These are phyloP conservation scores for Epichloe festucae DNA, from an alignment of 2,329 filamentous ascomycete species.

Conservation along the genomic window DNA sequence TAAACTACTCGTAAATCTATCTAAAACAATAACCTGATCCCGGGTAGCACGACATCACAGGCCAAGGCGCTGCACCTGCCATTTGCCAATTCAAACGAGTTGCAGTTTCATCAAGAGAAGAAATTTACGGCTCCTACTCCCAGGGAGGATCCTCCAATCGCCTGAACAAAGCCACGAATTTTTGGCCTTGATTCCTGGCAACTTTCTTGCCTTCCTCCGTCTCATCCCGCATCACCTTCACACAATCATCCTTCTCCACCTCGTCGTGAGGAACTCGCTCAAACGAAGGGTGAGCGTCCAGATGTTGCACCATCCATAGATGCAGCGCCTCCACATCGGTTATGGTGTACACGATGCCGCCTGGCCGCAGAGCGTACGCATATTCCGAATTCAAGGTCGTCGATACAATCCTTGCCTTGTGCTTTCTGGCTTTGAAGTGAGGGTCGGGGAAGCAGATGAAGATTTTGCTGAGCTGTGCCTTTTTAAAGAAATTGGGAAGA, in stretches of 20 bases:
- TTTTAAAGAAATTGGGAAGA: constrained; percentile 90
- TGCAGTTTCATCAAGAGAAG: background rate
- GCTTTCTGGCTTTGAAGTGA: constrained; percentile 94
- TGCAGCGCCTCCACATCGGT: constrained; percentile 94
- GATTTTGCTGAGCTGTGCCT: constrained; percentile 70
- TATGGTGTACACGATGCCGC: constrained; percentile 87
- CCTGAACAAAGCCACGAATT: constrained; percentile 82
- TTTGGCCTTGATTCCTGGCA: constrained; percentile 73
- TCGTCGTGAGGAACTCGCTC: constrained; percentile 59
- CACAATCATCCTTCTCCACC: constrained; percentile 55
- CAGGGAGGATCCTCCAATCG: constrained; percentile 69
- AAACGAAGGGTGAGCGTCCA: constrained; percentile 66
- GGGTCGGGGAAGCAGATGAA: constrained; percentile 98
- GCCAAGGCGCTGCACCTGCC: background rate
- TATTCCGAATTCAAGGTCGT: constrained; percentile 85
- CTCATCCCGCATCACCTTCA: constrained; percentile 62
- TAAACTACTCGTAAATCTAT: background rate
- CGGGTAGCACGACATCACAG: background rate
- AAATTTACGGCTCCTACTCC: constrained; percentile 25
- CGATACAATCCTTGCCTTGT: constrained; percentile 91
- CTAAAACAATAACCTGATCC: background rate
- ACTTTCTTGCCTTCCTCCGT: constrained; percentile 99
- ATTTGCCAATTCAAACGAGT: background rate
- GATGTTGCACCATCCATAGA: constrained; percentile 82
- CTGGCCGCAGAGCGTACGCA: constrained; percentile 70